These are phyloP conservation scores for Tillandsia fasciculata DNA, from an alignment of 176 grass and related monocot genomes.

Conservation along the genomic window DNA sequence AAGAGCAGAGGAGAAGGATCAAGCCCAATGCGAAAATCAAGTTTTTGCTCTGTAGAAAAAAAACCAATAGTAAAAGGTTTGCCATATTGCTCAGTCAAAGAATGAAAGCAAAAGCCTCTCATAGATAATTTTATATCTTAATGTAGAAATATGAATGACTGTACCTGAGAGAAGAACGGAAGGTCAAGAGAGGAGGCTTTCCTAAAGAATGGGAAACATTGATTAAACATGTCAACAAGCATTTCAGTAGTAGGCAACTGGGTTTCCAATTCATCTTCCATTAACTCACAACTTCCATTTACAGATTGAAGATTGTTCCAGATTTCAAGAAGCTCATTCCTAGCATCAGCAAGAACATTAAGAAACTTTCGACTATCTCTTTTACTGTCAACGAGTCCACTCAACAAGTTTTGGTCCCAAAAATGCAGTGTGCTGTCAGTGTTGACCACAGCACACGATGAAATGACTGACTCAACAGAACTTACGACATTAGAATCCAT, in stretches of 20 bases:
- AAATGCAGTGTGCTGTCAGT: slow-evolving; percentile 26
- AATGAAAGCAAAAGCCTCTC: background rate
- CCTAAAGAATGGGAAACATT: slow-evolving; percentile 58
- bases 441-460: slow-evolving; percentile 36
- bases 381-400: slow-evolving; percentile 10
- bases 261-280: slow-evolving; percentile 14
- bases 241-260: slow-evolving; percentile 36
- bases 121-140: background rate
- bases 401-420: slow-evolving; percentile 36
- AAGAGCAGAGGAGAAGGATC: slow-evolving; percentile 78
- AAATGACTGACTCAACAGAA: slow-evolving; percentile 50
- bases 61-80: slow-evolving; percentile 3
- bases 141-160: slow-evolving; percentile 16
- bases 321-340: slow-evolving; percentile 46
- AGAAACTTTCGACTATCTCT: slow-evolving; percentile 27
- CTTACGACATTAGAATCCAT: slow-evolving; percentile 47
- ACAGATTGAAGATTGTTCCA: slow-evolving; percentile 37
- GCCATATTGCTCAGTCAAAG: too few relatives aligned
- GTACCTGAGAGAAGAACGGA: slow-evolving; percentile 49
- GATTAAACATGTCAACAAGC: slow-evolving; percentile 50
- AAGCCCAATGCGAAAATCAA: slow-evolving; percentile 57
- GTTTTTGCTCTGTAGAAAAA: slow-evolving; percentile 50
- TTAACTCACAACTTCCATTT: slow-evolving; percentile 14
- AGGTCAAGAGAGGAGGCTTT: slow-evolving; percentile 33
- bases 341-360: slow-evolving; percentile 41